phyloP scores from a whole-genome alignment of 2,329 filamentous ascomycete genomes.

The Lasiodiplodia sp. region DNA sequence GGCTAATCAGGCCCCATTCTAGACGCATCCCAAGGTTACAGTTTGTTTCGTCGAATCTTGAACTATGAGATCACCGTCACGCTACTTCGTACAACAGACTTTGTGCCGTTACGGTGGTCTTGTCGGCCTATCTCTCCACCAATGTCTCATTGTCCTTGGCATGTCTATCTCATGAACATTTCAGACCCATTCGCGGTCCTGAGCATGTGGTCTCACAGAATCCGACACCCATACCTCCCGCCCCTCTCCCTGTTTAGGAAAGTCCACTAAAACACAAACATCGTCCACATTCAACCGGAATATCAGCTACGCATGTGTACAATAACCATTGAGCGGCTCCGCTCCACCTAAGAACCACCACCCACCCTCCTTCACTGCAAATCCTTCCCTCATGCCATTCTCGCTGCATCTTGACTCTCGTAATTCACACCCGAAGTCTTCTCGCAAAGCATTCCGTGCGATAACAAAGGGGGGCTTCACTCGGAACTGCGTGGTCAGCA shows the following conservation, averaged over 20 bases:
- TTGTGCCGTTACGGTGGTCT: neutral
- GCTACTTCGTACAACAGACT: too few relatives aligned
- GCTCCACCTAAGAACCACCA: neutral
- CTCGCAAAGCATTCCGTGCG: neutral
- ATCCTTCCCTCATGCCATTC: neutral
- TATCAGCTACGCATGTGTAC: neutral
- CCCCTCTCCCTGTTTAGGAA: neutral
- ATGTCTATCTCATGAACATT: neutral
- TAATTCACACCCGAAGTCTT: neutral
- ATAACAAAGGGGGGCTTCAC: neutral
- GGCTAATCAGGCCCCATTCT: neutral
- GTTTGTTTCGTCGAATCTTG: constrained; percentile 1
- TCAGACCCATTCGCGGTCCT: neutral
- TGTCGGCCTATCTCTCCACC: neutral
- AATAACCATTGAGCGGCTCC: neutral
- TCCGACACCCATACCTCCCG: neutral
- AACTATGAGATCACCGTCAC: neutral
- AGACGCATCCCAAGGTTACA: constrained; percentile 1
- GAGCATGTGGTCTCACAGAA: neutral
- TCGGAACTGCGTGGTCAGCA: neutral
- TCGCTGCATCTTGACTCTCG: neutral
- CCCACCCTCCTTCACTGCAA: neutral
- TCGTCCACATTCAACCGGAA: neutral
- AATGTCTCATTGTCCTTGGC: too few relatives aligned
- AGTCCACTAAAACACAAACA: too few relatives aligned